Base-by-base conservation (phyloP, 371 early-diverging fungal genomes). In the Mortierella sp. region DNA sequence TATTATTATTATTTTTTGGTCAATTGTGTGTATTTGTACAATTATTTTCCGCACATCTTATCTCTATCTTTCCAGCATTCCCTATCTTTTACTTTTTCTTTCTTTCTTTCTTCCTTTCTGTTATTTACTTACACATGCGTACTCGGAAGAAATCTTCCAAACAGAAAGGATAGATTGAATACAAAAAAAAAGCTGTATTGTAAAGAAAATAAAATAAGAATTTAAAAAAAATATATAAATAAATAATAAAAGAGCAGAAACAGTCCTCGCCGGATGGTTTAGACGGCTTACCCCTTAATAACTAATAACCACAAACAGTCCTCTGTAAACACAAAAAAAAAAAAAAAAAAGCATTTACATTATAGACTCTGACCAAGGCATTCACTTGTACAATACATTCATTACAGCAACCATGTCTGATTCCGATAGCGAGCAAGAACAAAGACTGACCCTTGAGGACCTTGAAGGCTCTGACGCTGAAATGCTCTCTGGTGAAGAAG, bases 391-490 rank as follows among this genome's bases (percentile, higher is more conserved):
- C 43, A 43, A 15, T 43, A 5, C 43, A 43, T 43, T 43, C 66
- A 57, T 50, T 38, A 41, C 47, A 41, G 52, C 7, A 45, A 48
- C 40, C 48, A 78, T 78, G 79, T 78, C 79, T 38, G 74, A 73
- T 69, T 78, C 79, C 47, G 79, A 78, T 36, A 72, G 72, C 58
- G 77, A 78, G 36, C 57, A 72, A 13, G 79, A 78, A 48, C 69
- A 78, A 50, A 58, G 62, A 66, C 57, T 73, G 43, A 78, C 79
- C 21, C 63, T 78, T 22, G 79, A 78, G 36, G 79, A 78, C 79
- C 70, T 78, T 11, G 79, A 78, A 52, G 79, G 79, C 48, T 81
- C 81, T 24, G 81, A 81, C 64, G 52, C 76, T 43, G 81, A 81
- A 61, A 72, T 81, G 72, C 69, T 81, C 48, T 81, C 81, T 1